phyloP scores from a whole-genome alignment of 176 grass and related monocot species.

The Phyllostachys edulis region DNA sequence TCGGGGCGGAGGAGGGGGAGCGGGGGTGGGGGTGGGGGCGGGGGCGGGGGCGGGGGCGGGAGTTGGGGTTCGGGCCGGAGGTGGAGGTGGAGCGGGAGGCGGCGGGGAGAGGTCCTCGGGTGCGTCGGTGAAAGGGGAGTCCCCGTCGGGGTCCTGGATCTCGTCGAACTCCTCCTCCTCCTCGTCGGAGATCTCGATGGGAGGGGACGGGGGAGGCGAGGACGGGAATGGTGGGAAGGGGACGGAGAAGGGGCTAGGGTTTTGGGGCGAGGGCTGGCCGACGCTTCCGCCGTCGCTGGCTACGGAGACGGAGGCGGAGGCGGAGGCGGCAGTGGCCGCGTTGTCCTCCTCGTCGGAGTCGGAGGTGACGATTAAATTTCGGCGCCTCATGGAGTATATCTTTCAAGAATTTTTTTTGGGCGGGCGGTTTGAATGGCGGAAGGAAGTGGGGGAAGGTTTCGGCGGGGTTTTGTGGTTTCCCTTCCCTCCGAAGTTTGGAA shows the following conservation, averaged over 20 bases:
- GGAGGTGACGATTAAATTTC: slow-evolving; percentile 51
- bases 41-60: neutral
- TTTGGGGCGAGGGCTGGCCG: neutral
- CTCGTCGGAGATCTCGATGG: slow-evolving; percentile 70
- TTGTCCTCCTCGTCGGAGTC: slow-evolving; percentile 57
- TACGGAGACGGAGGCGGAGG: neutral
- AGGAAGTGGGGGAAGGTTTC: neutral
- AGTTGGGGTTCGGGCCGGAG: neutral
- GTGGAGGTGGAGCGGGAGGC: neutral
- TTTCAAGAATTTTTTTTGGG: neutral
- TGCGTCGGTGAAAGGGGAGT: slow-evolving; percentile 53
- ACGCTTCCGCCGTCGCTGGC: neutral
- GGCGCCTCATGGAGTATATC: slow-evolving; percentile 38
- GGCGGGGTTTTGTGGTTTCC: slow-evolving; percentile 18
- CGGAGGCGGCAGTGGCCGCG: slow-evolving; percentile 1
- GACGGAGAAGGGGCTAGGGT: slow-evolving; percentile 10
- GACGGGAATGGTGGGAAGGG: neutral
- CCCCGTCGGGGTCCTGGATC: slow-evolving; percentile 43
- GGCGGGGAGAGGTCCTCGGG: slow-evolving; percentile 54
- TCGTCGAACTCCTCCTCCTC: slow-evolving; percentile 25
- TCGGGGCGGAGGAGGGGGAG: neutral
- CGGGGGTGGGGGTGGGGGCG: slow-evolving; percentile 5
- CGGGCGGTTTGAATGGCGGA: slow-evolving; percentile 3
- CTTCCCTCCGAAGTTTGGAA: slow-evolving; percentile 30
- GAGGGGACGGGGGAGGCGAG: slow-evolving; percentile 30